Percentiles rank a stretch among this genome's conserved stretches.
Evolutionary conservation across 306 rosid species (phyloP).

Genomic region (Geum urbanum): DNA sequence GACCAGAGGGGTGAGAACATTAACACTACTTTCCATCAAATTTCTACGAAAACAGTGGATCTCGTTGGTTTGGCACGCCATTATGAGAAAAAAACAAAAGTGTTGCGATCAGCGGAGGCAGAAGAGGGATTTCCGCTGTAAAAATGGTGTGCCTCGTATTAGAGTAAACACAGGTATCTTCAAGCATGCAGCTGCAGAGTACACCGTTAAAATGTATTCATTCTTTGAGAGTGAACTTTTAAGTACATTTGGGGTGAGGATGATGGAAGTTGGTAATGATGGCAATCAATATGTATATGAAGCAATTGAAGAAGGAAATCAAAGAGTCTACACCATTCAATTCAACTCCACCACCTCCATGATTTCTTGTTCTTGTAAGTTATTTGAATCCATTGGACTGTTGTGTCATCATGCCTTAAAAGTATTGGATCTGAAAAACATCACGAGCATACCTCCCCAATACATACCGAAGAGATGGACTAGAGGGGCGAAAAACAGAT

Average conservation of each 20-base stretch:
- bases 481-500: slow-evolving; percentile 7
- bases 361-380: slow-evolving; percentile 21
- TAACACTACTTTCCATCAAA: slow-evolving; percentile 14
- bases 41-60: slow-evolving; percentile 20
- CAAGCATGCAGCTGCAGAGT: slow-evolving; percentile 18
- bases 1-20: slow-evolving; percentile 9
- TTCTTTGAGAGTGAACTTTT: slow-evolving; percentile 19
- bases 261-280: slow-evolving; percentile 8
- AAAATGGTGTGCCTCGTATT: slow-evolving; percentile 20
- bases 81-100: slow-evolving; percentile 9
- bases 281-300: slow-evolving; percentile 12
- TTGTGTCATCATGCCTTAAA: slow-evolving; percentile 24
- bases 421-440: slow-evolving; percentile 14
- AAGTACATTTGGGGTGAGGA: slow-evolving; percentile 21
- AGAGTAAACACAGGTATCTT: slow-evolving; percentile 14
- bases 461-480: slow-evolving; percentile 24
- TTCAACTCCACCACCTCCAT: neutral
- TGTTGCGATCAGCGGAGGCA: slow-evolving; percentile 1
- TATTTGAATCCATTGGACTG: slow-evolving; percentile 17
- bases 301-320: slow-evolving; percentile 14
- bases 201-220: slow-evolving; percentile 12
- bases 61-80: slow-evolving; percentile 16
- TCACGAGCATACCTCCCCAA: slow-evolving; percentile 9
- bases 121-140: slow-evolving; percentile 22
- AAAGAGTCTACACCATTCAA: slow-evolving; percentile 10